Conservation (phyloP, 208 protist genomes). For the Leptomonas seymouri region DNA sequence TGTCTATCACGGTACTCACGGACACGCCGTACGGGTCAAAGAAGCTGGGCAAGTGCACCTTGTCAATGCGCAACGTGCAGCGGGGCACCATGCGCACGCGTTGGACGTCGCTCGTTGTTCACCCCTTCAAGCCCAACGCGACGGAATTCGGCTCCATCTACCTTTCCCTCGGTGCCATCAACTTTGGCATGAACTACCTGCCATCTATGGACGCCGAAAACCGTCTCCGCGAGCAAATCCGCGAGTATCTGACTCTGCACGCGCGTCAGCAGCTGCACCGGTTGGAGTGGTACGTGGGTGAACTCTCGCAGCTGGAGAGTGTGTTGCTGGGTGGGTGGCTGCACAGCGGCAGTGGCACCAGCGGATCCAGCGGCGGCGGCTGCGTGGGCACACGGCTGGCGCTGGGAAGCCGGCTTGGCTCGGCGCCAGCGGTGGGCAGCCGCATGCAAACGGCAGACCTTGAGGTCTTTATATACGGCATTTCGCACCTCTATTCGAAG, state of each 20-base stretch:
- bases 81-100: constrained; percentile 56
- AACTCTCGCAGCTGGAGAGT: constrained; percentile 56
- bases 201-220: constrained; percentile 77
- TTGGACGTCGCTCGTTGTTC: constrained; percentile 63
- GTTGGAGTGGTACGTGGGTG: constrained; percentile 82
- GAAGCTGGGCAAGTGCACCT: constrained; percentile 73
- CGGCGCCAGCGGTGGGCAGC: constrained; percentile 1
- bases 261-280: constrained; percentile 66
- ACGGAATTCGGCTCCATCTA: constrained; percentile 63
- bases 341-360: constrained; percentile 13
- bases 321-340: constrained; percentile 41
- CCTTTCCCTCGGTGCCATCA: constrained; percentile 61
- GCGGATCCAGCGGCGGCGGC: constrained; percentile 2
- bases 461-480: constrained; percentile 42
- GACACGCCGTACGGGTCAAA: constrained; percentile 81
- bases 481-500: constrained; percentile 55
- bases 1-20: constrained; percentile 75
- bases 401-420: constrained; percentile 1
- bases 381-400: constrained; percentile 7
- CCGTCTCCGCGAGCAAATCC: constrained; percentile 66
- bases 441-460: constrained; percentile 26
- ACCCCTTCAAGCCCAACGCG: constrained; percentile 43
- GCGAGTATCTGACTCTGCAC: constrained; percentile 45
- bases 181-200: constrained; percentile 75
- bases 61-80: constrained; percentile 82